Evolutionary conservation across 495 filamentous ascomycete genomes (phyloP).

Genomic region (Podospora sp.): DNA sequence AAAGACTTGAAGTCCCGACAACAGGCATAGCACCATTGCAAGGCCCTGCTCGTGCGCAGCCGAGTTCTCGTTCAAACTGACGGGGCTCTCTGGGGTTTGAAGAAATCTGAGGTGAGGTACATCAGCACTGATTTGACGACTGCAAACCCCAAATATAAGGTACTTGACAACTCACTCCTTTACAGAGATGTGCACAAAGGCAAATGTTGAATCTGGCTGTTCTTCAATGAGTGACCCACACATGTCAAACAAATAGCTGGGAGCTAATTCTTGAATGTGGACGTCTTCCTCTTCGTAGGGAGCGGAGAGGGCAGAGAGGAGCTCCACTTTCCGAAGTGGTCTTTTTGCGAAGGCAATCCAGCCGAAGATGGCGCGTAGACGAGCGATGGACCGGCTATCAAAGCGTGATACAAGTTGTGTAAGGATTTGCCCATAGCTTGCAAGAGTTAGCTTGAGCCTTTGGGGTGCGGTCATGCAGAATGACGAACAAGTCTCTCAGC

Average conservation of each 20-base stretch:
- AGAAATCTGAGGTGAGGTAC: too few relatives aligned
- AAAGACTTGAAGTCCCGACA: too few relatives aligned
- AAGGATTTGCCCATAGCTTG: neutral
- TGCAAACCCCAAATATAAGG: too few relatives aligned
- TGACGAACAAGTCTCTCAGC: neutral
- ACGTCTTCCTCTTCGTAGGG: neutral
- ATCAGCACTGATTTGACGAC: too few relatives aligned
- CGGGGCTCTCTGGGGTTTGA: too few relatives aligned
- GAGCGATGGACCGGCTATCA: neutral
- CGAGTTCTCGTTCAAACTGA: too few relatives aligned
- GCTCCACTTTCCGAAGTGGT: constrained; percentile 1
- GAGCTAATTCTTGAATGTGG: neutral
- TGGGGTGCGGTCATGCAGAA: too few relatives aligned
- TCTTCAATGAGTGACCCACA: neutral
- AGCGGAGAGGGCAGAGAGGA: neutral
- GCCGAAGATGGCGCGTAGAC: neutral
- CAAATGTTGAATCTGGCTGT: neutral
- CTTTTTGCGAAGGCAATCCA: constrained; percentile 3
- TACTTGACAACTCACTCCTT: constrained; percentile 5
- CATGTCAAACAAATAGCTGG: neutral
- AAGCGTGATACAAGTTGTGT: neutral
- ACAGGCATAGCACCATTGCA: too few relatives aligned
- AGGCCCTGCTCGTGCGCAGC: too few relatives aligned
- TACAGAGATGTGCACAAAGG: neutral
- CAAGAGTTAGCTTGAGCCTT: too few relatives aligned